Conservation (phyloP, 2,329 filamentous ascomycete species). For the Fusarium redolens region DNA sequence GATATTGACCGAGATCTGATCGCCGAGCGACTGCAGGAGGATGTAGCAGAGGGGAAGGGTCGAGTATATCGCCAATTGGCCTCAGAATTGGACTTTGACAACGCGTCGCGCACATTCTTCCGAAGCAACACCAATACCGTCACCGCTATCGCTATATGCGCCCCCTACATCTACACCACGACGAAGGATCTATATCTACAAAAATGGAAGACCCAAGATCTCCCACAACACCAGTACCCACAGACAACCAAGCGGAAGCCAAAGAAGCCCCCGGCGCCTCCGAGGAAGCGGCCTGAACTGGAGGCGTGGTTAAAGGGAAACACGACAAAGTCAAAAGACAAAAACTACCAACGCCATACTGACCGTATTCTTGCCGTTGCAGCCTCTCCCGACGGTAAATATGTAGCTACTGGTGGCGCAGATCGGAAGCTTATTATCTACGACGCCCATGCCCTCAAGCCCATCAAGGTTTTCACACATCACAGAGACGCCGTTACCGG, state of each 20-base stretch:
- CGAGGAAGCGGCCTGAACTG: slow-evolving; percentile 71
- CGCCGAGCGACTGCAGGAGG: slow-evolving; percentile 88
- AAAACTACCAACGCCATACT: slow-evolving; percentile 80
- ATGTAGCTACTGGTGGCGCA: slow-evolving; percentile 87
- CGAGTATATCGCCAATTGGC: slow-evolving; percentile 86
- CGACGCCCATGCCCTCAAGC: slow-evolving; percentile 82
- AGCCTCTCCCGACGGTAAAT: slow-evolving; percentile 89
- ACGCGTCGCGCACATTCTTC: slow-evolving; percentile 77
- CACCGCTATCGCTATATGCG: slow-evolving; percentile 82
- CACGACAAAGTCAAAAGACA: slow-evolving; percentile 69
- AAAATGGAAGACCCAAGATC: slow-evolving; percentile 87
- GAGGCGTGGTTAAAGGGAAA: slow-evolving; percentile 73
- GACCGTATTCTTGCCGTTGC: slow-evolving; percentile 85
- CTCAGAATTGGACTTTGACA: slow-evolving; percentile 74
- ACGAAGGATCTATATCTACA: slow-evolving; percentile 86
- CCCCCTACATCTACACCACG: slow-evolving; percentile 87
- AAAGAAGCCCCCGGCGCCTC: slow-evolving; percentile 68
- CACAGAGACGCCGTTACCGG: slow-evolving; percentile 90
- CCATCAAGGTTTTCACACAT: slow-evolving; percentile 86
- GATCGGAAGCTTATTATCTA: slow-evolving; percentile 90
- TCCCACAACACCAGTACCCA: slow-evolving; percentile 69
- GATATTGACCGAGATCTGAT: slow-evolving; percentile 94
- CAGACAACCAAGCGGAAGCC: slow-evolving; percentile 69
- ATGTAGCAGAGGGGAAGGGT: slow-evolving; percentile 91
- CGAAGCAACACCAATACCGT: slow-evolving; percentile 81